Evolutionary conservation across 495 filamentous ascomycete species (phyloP).

Genomic region (Penicillium diatomitis): DNA sequence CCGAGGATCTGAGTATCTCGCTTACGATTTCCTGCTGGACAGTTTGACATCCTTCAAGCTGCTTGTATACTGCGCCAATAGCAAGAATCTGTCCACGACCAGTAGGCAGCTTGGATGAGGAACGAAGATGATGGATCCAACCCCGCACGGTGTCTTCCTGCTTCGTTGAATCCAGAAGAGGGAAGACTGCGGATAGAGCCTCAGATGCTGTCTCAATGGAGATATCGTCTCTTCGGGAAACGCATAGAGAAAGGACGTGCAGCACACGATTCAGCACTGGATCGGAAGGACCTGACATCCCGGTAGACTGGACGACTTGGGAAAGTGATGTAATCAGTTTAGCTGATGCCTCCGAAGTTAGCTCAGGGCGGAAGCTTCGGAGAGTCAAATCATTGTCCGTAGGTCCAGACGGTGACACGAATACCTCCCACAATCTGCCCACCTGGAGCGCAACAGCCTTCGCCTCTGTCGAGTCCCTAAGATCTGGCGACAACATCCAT

Average conservation of each 20-base stretch:
- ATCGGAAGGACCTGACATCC: constrained; percentile 9
- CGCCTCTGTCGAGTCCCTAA: constrained; percentile 9
- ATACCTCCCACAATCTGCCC: constrained; percentile 31
- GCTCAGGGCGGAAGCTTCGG: constrained; percentile 52
- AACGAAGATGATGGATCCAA: constrained; percentile 31
- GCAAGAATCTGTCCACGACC: constrained; percentile 38
- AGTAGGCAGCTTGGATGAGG: constrained; percentile 30
- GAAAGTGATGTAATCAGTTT: constrained; percentile 41
- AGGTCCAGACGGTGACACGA: constrained; percentile 25
- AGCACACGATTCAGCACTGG: constrained; percentile 28
- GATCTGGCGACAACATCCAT: constrained; percentile 3
- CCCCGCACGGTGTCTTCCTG: constrained; percentile 24
- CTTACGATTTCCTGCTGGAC: constrained; percentile 20
- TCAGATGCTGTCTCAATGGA: constrained; percentile 39
- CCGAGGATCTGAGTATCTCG: constrained; percentile 27
- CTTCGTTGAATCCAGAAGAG: constrained; percentile 24
- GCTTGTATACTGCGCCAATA: constrained; percentile 32
- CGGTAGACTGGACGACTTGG: constrained; percentile 6
- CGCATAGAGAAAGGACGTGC: constrained; percentile 31
- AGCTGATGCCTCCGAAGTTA: constrained; percentile 57
- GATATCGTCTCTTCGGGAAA: constrained; percentile 37
- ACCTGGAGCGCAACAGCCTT: constrained; percentile 16
- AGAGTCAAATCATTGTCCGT: constrained; percentile 36
- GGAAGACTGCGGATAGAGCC: constrained; percentile 35
- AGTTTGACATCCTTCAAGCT: constrained; percentile 13